These are phyloP conservation scores for Solanum tarijense DNA, from an alignment of 257 asterid genomes.

Conservation along the genomic window DNA sequence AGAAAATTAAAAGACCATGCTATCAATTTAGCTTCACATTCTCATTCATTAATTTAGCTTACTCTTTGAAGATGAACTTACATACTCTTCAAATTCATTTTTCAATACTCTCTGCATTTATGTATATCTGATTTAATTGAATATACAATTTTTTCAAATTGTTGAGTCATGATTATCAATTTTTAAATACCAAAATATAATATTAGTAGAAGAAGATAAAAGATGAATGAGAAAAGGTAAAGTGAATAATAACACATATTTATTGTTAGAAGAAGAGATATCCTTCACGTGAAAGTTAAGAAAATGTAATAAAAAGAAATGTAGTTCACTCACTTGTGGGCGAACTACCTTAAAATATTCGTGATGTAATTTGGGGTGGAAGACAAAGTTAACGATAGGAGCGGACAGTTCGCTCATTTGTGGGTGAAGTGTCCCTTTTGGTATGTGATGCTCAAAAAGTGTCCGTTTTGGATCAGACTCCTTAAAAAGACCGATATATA, in stretches of 20 bases:
- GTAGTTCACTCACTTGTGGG: no score
- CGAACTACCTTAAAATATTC: no score
- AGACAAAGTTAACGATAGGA: not conserved
- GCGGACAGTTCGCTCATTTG: not conserved
- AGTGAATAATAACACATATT: no score
- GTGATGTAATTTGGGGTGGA: not conserved
- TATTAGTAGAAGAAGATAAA: no score
- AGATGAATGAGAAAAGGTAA: not conserved
- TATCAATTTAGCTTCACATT: no score
- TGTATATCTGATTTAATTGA: no score
- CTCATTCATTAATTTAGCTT: no score
- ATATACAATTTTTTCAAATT: fast-evolving
- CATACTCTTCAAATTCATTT: no score
- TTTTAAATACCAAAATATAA: no score
- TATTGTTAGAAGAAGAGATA: not conserved
- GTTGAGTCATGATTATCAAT: not conserved
- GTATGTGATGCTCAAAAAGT: not conserved
- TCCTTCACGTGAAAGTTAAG: not conserved
- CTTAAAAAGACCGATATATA: not conserved
- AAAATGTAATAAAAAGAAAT: no score
- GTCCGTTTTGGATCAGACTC: fast-evolving
- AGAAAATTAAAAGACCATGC: not conserved
- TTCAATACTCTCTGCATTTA: no score
- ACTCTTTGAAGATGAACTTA: no score
- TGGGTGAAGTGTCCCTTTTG: not conserved